These are phyloP conservation scores for Tetracentron sinense DNA, from an alignment of 164 flowering plant genomes.

Conservation along the genomic window DNA sequence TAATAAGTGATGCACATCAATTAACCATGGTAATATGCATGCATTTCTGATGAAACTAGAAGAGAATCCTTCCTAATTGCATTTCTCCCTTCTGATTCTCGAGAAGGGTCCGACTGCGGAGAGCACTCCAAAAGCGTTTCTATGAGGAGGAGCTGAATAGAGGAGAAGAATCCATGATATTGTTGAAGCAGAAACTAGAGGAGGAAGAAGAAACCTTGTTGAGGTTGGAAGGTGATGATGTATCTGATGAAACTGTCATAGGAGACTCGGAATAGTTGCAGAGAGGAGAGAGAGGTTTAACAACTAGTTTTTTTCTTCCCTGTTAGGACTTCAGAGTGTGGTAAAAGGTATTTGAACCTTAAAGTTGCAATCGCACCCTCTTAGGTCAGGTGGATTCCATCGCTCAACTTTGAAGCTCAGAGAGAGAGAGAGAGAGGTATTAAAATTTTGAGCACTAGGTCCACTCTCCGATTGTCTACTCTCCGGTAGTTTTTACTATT, in stretches of 20 bases:
- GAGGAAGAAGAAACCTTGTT: conserved; percentile 33
- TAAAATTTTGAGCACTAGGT: no score
- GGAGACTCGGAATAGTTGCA: conserved; percentile 13
- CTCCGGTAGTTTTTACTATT: no score
- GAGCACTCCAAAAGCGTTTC: conserved; percentile 64
- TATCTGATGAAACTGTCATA: conserved; percentile 55
- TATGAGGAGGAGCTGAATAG: conserved; percentile 59
- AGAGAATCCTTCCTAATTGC: background rate
- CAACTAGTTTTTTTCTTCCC: conserved; percentile 76
- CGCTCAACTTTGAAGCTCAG: no score
- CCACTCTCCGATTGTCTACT: no score
- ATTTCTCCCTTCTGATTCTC: conserved; percentile 34
- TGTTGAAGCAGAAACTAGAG: background rate
- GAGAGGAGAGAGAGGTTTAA: conserved; percentile 30
- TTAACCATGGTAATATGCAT: no score
- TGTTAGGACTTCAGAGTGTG: background rate
- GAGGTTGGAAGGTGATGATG: conserved; percentile 39
- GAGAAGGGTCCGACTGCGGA: conserved; percentile 52
- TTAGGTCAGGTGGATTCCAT: no score
- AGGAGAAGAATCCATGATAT: conserved; percentile 43
- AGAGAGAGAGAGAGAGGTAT: no score
- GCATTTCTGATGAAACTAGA: no score
- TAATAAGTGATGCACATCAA: no score
- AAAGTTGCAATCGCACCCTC: background rate
- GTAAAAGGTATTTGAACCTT: background rate